Evolutionary conservation across 2,329 filamentous ascomycete species (phyloP), one percentile per base, ranked within the genome.

Genomic region (Colletotrichum sp.): DNA sequence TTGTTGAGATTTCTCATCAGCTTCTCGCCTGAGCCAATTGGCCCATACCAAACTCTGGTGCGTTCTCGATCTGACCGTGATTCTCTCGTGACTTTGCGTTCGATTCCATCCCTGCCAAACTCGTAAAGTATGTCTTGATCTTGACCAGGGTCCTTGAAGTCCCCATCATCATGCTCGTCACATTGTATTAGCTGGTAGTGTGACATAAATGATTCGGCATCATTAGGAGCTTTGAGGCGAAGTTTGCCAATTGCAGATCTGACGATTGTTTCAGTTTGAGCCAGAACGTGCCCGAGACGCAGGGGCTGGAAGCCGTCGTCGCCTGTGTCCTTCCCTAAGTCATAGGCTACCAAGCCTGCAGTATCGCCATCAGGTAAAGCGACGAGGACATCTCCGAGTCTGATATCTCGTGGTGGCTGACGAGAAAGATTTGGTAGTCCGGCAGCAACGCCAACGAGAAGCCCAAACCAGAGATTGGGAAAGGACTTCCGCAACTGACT

Each of bases 351-450:
- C 0, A 84, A 55, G 0, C 76, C 81, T 1, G 81, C 70, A 18
- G 72, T 77, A 0, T 81, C 77, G 0, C 77, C 76, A 1, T 78
- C 66, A 0, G 79, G 72, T 3, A 82, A 59, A 8, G 77, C 80
- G 2, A 85, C 80, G 7, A 85, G 78, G 0, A 85, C 78, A 74
- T 84, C 81, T 1, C 83, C 83, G n/a, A 85, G 78, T 5, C 83
- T 80, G 15, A 84, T 85, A 72, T 84, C 83, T 3, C 76, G 75
- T 3, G 78, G 76, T 0, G 82, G 80, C 3, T 1, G 63, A 51
- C 63, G 38, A 2, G 55, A 63, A 4, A 82, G 72, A 33, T 80
- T 76, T 0, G 81, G 83, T 3, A 84, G 78, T 0, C 83, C 83
- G 1, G 82, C 80, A 6, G 81, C 82, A 12, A 85, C 78, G 29